Percentiles rank a stretch among this genome's conserved stretches.
phyloP scores from a whole-genome alignment of 73 alveolate species.

The Tetrahymena malaccensis region DNA sequence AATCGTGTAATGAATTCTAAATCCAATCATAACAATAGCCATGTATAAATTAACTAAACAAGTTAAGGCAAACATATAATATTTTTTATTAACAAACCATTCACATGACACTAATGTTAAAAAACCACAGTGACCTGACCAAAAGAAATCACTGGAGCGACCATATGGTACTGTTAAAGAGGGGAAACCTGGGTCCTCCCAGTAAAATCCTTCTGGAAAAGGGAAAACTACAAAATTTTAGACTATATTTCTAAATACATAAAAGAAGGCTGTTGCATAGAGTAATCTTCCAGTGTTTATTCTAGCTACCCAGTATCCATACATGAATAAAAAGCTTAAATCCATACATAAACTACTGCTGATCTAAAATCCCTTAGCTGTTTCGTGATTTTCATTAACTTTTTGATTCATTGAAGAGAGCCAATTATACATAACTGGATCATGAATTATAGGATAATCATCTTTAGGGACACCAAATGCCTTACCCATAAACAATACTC shows the following conservation, averaged over 20 bases:
- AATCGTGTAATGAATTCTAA: constrained; percentile 71
- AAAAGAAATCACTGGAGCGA: constrained; percentile 77
- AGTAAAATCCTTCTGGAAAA: constrained; percentile 58
- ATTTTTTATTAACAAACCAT: constrained; percentile 36
- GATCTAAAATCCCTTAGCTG: not conserved
- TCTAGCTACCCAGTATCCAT: not conserved
- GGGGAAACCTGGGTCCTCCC: constrained; percentile 81
- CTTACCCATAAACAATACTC: not conserved
- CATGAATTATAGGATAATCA: not conserved
- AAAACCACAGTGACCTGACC: constrained; percentile 84
- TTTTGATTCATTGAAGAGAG: not conserved
- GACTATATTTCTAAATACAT: not conserved
- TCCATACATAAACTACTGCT: not conserved
- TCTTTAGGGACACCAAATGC: not conserved
- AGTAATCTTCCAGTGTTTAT: not conserved
- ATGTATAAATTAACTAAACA: constrained; percentile 37
- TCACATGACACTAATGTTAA: constrained; percentile 48
- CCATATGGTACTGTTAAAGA: constrained; percentile 70
- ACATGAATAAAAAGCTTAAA: not conserved
- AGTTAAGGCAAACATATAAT: constrained; percentile 8
- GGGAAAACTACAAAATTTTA: constrained; percentile 26
- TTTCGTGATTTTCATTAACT: not conserved
- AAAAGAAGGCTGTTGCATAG: not conserved
- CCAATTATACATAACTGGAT: not conserved
- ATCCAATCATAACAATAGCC: constrained; percentile 42